Base-by-base conservation (phyloP, 345 rosid genomes). In the Jatropha curcas region DNA sequence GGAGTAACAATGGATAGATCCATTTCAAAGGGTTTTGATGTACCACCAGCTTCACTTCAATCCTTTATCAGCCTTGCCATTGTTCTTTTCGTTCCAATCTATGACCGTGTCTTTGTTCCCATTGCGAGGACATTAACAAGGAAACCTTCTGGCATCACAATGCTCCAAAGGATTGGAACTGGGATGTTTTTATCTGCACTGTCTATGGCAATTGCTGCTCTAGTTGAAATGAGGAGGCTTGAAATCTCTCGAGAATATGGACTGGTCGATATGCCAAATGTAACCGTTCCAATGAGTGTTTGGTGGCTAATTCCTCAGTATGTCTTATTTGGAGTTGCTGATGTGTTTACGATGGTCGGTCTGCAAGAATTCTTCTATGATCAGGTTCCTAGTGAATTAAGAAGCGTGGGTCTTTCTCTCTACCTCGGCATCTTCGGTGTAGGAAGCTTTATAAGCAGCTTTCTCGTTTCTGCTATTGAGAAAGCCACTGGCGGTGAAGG, bases 111-210 rank as follows among this genome's bases (percentile, higher is more conserved):
- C 33, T 43, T 77, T 43, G 76, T 77, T 60, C 76, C 76, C 12
- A 7, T 67, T n/a, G 68, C 73, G 24, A 67, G 81, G 58, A 12
- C 69, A 25, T 27, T 77, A 50, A 77, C 81, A 0, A 9, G 70
- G 34, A 72, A 72, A 68, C 65, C 66, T 12, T 55, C 74, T 28
- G 77, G 81, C 37, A 68, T 73, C 17, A 52, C 77, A 53, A 77
- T 73, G 74, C 81, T 77, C 56, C 77, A 77, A n/a, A 77, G 77
- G 65, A 73, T 73, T 1, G 81, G 81, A 72, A 55, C 60, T 34
- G 77, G 77, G 19, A 34, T 77, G 13, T 14, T 72, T 56, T 13
- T 77, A 61, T 67, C 81, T 17, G 45, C 37, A 8, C 20, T 73
- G 7, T 68, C 73, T 34, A 68, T 73, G 77, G 43, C 9, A 31